Conservation (phyloP, 257 asterid species). For the Solanum stenotomum region DNA sequence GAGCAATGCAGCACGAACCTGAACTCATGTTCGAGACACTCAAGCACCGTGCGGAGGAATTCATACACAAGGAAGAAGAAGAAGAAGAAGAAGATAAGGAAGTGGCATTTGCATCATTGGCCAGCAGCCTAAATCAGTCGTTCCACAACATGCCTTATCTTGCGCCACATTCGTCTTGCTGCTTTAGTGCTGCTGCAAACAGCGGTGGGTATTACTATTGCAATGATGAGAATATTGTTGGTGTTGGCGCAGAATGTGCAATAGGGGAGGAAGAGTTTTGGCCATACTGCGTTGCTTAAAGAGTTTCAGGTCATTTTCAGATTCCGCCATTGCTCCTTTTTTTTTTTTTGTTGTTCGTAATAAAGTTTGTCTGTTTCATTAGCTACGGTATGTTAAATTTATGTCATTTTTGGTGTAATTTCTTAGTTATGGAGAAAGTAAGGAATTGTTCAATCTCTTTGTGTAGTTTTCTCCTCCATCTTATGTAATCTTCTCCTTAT, state of each 20-base stretch:
- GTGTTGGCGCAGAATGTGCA: constrained; percentile 33
- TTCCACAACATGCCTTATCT: constrained; percentile 92
- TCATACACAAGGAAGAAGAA: constrained; percentile 10
- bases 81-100: background rate
- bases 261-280: constrained; percentile 78
- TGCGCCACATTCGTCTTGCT: constrained; percentile 32
- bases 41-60: constrained; percentile 74
- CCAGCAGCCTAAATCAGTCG: constrained; percentile 46
- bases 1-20: constrained; percentile 89
- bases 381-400: background rate
- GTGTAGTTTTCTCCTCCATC: background rate
- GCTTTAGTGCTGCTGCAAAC: constrained; percentile 37
- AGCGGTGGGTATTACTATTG: constrained; percentile 35
- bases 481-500: background rate
- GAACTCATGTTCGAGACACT: constrained; percentile 85
- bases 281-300: constrained; percentile 73
- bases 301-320: constrained; percentile 2
- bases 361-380: background rate
- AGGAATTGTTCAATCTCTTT: background rate
- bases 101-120: constrained; percentile 7
- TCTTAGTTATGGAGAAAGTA: background rate
- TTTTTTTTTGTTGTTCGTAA: background rate
- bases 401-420: background rate
- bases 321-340: background rate
- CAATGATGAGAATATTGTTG: constrained; percentile 40